Conservation (phyloP, 192 early-diverging fungal genomes). For the Mortierella hygrophila region DNA sequence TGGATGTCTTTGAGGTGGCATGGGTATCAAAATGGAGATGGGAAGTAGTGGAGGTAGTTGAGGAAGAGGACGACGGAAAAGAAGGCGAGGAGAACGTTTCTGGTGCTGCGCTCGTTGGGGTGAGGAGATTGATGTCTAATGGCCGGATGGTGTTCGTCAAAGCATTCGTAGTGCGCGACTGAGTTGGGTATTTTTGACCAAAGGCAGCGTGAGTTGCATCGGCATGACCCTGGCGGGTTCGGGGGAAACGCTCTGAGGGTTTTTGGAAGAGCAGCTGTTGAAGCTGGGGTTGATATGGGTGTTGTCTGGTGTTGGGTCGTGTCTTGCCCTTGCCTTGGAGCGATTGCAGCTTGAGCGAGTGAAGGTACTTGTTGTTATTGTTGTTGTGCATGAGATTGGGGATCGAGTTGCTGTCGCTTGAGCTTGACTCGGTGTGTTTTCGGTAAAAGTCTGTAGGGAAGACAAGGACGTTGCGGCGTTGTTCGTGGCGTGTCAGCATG, state of each 20-base stretch:
- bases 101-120: conserved; percentile 24
- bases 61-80: conserved; percentile 7
- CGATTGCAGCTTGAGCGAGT: not conserved
- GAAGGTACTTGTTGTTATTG: not conserved
- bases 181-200: not conserved
- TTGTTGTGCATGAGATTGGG: not conserved
- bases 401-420: conserved; percentile 13
- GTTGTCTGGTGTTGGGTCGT: conserved; percentile 10
- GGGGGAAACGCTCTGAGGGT: not conserved
- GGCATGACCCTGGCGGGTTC: not conserved
- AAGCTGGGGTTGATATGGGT: not conserved
- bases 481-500: conserved; percentile 13
- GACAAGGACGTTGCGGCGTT: conserved; percentile 36
- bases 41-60: conserved; percentile 18
- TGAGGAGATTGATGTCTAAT: conserved; percentile 10
- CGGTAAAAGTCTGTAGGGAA: conserved; percentile 37
- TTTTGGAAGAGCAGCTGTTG: conserved; percentile 1
- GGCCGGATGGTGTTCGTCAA: conserved; percentile 3
- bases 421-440: conserved; percentile 30
- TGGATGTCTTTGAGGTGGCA: not conserved
- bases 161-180: not conserved
- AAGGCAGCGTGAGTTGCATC: not conserved
- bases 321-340: not conserved
- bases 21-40: not conserved
- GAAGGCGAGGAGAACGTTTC: conserved; percentile 26